Evolutionary conservation across 306 rosid genomes (phyloP).

Genomic region (Cucurbita maxima): DNA sequence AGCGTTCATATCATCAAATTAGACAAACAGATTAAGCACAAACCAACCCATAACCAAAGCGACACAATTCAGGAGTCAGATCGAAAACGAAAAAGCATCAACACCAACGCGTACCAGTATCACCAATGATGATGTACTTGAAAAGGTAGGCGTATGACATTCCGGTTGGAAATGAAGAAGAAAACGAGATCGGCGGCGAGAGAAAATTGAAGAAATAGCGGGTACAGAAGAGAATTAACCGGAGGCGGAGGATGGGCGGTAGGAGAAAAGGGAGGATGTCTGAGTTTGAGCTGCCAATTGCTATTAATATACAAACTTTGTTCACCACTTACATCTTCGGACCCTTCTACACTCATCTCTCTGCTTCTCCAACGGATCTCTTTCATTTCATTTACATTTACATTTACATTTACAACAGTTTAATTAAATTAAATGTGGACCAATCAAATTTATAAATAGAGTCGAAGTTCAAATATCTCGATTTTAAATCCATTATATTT

Average conservation of each 20-base stretch:
- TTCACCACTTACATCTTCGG: too few species aligned
- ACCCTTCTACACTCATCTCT: too few species aligned
- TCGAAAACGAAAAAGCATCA: neutral
- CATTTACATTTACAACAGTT: too few species aligned
- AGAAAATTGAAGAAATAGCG: neutral
- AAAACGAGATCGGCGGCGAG: neutral
- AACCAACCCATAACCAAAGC: neutral
- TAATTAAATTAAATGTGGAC: too few species aligned
- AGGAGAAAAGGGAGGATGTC: neutral
- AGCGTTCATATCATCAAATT: neutral
- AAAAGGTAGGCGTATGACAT: constrained; percentile 95
- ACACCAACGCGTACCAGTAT: constrained; percentile 44
- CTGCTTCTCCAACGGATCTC: too few species aligned
- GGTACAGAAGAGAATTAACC: neutral
- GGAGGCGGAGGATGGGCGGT: neutral
- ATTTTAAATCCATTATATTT: too few species aligned
- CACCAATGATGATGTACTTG: constrained; percentile 98
- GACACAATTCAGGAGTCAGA: neutral
- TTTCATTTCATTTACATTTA: too few species aligned
- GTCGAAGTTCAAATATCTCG: too few species aligned
- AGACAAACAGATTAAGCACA: neutral
- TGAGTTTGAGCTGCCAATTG: too few species aligned
- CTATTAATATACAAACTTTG: too few species aligned
- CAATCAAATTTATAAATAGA: too few species aligned
- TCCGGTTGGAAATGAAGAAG: neutral